Base-by-base conservation (phyloP, 1,284 basidiomycete species). In the Thecaphora thlaspeos region DNA sequence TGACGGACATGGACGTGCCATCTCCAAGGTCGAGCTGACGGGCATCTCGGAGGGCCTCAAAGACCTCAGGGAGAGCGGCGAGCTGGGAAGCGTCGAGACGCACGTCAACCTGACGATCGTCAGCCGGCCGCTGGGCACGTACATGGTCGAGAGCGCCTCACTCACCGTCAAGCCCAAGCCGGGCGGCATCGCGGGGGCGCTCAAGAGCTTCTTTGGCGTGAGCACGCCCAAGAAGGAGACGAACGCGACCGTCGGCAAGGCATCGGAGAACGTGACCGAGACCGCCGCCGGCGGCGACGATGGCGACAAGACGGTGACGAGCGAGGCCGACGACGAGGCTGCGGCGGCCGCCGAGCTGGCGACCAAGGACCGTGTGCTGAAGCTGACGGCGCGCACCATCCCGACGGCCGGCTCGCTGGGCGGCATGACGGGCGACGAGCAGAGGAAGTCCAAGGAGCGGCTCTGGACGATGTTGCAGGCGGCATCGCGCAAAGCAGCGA, bases 401-500 rank as follows among this genome's bases (percentile, higher is more conserved):
- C 56, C 61, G 24, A 53, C 44, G 32, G 57, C 55, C 43, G 56
- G 64, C 41, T 34, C 40, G 17, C 46, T 66, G 21, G 54, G 55
- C 8, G 71, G 73, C 11, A 48, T 76, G 36, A 66, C 60, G 0
- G 65, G 65, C 39, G 55, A 55, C 7, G 69, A 76, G 45, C 65
- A 68, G 48, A 69, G 68, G 40, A 43, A 39, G 26, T 61, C 68
- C 43, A 65, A 71, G 46, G 74, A 76, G 54, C 65, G 63, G 34
- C 67, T 77, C 39, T 75, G 75, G 57, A 43, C 56, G 28, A 61
- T 96, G 59, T 87, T 93, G 58, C 79, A 82, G 11, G 87, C 88
- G 48, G 92, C 96, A 78, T 80, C 82, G 1, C 84, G 86, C 18
- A 91, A 91, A 75, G 83, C 82, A 24, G 84, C 86, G 47, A 86